These are phyloP conservation scores for Sporothrix pseudoabietina DNA, from an alignment of 2,329 filamentous ascomycete genomes.

Conservation along the genomic window DNA sequence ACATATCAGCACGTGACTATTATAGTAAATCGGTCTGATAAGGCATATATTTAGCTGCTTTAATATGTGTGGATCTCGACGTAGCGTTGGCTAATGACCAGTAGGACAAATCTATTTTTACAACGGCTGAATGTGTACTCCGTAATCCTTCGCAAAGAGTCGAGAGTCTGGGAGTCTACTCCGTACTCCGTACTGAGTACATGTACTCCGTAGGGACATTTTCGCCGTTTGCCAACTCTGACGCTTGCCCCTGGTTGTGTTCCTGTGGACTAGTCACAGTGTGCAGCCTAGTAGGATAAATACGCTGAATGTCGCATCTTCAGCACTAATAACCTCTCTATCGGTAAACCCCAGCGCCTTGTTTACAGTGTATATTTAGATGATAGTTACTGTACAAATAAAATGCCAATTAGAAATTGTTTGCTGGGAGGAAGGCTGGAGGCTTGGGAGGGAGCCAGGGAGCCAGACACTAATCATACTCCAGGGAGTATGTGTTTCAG, in stretches of 20 bases:
- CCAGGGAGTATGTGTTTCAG: background rate
- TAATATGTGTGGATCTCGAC: background rate
- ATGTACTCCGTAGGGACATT: too few relatives aligned
- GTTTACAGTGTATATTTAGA: background rate
- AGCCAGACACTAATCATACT: too few relatives aligned
- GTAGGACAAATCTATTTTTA: background rate
- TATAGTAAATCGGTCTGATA: background rate
- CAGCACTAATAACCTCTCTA: background rate
- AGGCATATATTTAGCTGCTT: background rate
- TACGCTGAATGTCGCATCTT: background rate
- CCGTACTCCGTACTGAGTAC: too few relatives aligned
- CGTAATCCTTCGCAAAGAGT: too few relatives aligned
- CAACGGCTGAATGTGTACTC: too few relatives aligned
- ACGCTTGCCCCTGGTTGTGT: background rate
- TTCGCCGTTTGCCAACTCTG: background rate
- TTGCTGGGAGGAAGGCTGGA: background rate
- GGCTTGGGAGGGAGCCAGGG: too few relatives aligned
- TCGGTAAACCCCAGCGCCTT: background rate
- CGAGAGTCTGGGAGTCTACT: background rate
- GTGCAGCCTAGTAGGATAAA: background rate
- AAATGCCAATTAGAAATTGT: background rate
- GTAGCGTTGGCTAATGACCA: background rate
- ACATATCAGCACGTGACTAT: conserved; percentile 5
- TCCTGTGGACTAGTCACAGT: background rate
- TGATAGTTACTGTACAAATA: background rate